Evolutionary conservation across 129 eudicot genomes (phyloP).

Genomic region (Chrysanthemum seticuspe): DNA sequence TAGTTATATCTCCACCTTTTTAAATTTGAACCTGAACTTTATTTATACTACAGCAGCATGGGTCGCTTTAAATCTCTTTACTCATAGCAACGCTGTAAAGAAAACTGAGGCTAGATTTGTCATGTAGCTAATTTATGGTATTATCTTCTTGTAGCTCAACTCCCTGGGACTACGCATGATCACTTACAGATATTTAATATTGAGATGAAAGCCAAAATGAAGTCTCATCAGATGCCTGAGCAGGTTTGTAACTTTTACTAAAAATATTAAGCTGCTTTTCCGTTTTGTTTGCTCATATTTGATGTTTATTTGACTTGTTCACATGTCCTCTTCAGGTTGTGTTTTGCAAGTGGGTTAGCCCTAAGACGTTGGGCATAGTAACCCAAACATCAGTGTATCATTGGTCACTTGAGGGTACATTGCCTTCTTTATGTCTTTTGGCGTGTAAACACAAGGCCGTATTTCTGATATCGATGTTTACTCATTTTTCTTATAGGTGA

Average conservation of each 20-base stretch:
- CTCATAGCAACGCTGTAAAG: neutral
- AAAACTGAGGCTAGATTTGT: neutral
- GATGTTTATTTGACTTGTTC: conserved; percentile 16
- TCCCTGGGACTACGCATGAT: conserved; percentile 94
- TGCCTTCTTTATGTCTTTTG: neutral
- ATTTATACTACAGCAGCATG: too few species aligned
- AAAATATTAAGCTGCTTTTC: neutral
- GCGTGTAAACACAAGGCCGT: conserved; percentile 9
- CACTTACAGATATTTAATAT: conserved; percentile 92
- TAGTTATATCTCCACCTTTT: too few species aligned
- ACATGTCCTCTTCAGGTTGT: conserved; percentile 53
- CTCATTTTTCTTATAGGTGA: conserved; percentile 51
- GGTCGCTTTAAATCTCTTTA: too few species aligned
- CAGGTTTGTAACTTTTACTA: conserved; percentile 45
- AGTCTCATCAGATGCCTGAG: conserved; percentile 99
- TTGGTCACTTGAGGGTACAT: conserved; percentile 92
- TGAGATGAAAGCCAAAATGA: conserved; percentile 84
- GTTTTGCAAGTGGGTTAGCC: conserved; percentile 94
- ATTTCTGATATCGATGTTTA: neutral
- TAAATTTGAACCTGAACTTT: too few species aligned
- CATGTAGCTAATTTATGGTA: conserved; percentile 19
- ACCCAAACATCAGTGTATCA: conserved; percentile 91
- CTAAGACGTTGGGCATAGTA: conserved; percentile 90
- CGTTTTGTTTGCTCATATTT: neutral
- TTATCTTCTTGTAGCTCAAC: conserved; percentile 58